Base-by-base conservation (phyloP, 176 grass and related monocot species). In the Stipa capillata region DNA sequence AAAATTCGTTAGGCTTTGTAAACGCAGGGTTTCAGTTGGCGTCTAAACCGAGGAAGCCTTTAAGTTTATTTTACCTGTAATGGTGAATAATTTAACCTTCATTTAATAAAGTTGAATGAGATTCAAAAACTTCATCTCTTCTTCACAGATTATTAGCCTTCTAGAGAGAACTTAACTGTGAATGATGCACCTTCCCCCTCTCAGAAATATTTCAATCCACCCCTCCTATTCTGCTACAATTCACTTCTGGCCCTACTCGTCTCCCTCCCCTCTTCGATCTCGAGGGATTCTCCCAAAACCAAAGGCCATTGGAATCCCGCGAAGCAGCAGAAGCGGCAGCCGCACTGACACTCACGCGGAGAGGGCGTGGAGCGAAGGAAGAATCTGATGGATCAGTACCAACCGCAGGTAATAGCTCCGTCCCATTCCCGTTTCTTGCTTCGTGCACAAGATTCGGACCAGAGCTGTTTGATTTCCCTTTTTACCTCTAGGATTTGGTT, bases 301-400 rank as follows among this genome's bases (percentile, higher is more conserved):
- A 18, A 17, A 60, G 24, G 57, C 28, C 28, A n/a, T n/a, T n/a
- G n/a, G n/a, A 32, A 60, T 60, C 28, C 57, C 13, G 28, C 28
- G 57, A 60, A 60, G 27, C 12, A 60, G 57, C 57, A n/a, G n/a
- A n/a, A 60, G 0, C 5, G 56, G 48, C 51, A 25, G 33, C 7
- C 61, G 51, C 54, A 50, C 63, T 41, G 66, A 23, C 45, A 60
- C 44, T 84, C 17, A 58, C 51, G 23, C 54, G 23, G 42, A 28
- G 52, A 40, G 73, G 18, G 41, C 52, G 31, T 49, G 23, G 25
- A 13, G 53, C 42, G 5, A 36, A 47, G 64, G 54, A 50, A 50
- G 53, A 29, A 8, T 71, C 54, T 4, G 43, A 85, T 78, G 83
- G 83, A 85, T 78, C 80, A 74, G 23, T 42, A 78, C 32, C 83